Base-by-base conservation (phyloP, 768 basidiomycete genomes). In the Kwoniella pini region DNA sequence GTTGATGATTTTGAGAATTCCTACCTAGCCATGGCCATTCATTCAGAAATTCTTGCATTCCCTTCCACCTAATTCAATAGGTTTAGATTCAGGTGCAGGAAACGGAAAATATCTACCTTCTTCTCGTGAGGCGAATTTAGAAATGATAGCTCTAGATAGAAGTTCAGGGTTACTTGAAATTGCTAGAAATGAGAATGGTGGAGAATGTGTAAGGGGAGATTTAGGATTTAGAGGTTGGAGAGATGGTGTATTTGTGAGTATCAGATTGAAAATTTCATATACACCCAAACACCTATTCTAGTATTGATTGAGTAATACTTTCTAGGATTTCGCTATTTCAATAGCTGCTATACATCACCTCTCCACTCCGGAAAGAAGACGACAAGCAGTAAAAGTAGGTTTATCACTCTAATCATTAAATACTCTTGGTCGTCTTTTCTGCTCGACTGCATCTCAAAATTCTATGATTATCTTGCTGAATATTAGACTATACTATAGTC, bases 301-400 rank as follows among this genome's bases (percentile, higher is more conserved):
- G n/a, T n/a, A n/a, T n/a, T n/a, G n/a, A n/a, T n/a, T n/a, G n/a
- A n/a, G n/a, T n/a, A n/a, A n/a, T 10, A 31, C 40, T 42, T 27
- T n/a, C 2, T 67, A 97, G 94, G 92, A 97, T 81, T 96, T 91
- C 70, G 89, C 89, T 1, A 93, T 99, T 49, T 96, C 94, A 3
- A 94, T 99, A 64, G 96, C 96, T 26, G 98, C 95, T 1, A 90
- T 98, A 45, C 96, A 99, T 71, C 96, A 99, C 78, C 83, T 99
- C 4, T 86, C 92, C 2, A 95, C 92, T 0, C 82, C 83, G 10
- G 82, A 83, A 56, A 84, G 96, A 31, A 84, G 96, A 19, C 83
- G 81, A 63, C 74, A 81, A 17, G 88, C 91, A 1, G 84, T 97
- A 7, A 82, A 90, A 83, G 92, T 90, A 63, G 30, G 63, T 51